These are phyloP conservation scores for Quercus wislizeni DNA, from an alignment of 306 rosid genomes.

Conservation along the genomic window DNA sequence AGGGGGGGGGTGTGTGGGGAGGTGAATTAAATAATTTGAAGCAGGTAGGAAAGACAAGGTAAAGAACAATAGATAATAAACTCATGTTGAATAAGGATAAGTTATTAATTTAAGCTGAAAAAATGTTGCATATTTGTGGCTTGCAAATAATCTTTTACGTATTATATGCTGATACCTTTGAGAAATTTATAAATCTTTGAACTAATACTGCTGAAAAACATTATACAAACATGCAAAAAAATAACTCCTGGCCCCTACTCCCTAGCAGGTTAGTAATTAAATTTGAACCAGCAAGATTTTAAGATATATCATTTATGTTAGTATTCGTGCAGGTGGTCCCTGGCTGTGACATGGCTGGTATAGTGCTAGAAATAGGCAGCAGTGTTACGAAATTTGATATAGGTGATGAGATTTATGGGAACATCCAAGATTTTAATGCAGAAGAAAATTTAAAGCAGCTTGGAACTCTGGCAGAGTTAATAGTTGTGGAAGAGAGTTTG, in stretches of 20 bases:
- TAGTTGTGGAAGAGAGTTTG: conserved; percentile 37
- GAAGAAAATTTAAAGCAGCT: conserved; percentile 32
- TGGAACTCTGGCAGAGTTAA: conserved; percentile 42
- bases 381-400: conserved; percentile 24
- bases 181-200: not conserved
- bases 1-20: too few species aligned
- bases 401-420: conserved; percentile 45
- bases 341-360: conserved; percentile 51
- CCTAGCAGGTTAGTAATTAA: not conserved
- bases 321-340: conserved; percentile 35
- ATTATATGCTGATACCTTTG: not conserved
- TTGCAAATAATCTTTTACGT: too few species aligned
- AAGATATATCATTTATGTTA: not conserved
- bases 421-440: conserved; percentile 42
- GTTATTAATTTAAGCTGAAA: not conserved
- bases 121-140: too few species aligned
- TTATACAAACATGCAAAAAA: not conserved
- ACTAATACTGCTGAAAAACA: not conserved
- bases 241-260: not conserved
- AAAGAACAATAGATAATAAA: not conserved
- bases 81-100: not conserved
- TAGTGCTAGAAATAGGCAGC: conserved; percentile 27
- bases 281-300: not conserved
- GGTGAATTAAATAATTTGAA: too few species aligned
- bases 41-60: not conserved